Evolutionary conservation across 305 asterid genomes (phyloP).

Genomic region (Fraxinus platypoda): DNA sequence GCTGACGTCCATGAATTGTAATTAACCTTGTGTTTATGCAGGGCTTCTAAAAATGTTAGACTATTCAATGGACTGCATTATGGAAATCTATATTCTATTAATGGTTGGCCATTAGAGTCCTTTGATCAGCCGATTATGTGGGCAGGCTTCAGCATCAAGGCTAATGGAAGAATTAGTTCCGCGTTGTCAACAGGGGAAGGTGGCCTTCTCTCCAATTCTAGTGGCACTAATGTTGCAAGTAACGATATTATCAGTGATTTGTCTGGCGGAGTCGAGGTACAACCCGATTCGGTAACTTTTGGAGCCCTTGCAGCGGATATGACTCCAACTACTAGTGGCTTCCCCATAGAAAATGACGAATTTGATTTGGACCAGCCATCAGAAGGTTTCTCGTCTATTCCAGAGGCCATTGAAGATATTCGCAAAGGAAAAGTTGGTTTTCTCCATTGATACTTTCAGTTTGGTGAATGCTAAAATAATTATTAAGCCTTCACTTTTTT

Average conservation of each 20-base stretch:
- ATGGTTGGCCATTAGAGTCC: conserved; percentile 32
- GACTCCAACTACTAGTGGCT: conserved; percentile 52
- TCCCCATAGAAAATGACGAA: conserved; percentile 50
- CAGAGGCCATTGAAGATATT: conserved; percentile 82
- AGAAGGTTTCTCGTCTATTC: conserved; percentile 65
- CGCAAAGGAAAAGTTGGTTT: conserved; percentile 70
- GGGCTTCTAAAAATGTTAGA: conserved; percentile 39
- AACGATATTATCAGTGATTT: conserved; percentile 29
- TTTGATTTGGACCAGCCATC: conserved; percentile 70
- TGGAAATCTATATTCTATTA: conserved; percentile 34
- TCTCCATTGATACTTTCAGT: conserved; percentile 1
- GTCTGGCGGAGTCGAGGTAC: conserved; percentile 48
- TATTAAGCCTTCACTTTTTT: neutral
- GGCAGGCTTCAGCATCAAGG: conserved; percentile 35
- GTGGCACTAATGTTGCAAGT: conserved; percentile 26
- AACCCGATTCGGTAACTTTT: conserved; percentile 50
- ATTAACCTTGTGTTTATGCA: conserved; percentile 24
- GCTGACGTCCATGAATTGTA: neutral
- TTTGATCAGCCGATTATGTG: conserved; percentile 26
- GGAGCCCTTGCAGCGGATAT: conserved; percentile 64
- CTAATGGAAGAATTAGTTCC: conserved; percentile 33
- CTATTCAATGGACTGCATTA: conserved; percentile 49
- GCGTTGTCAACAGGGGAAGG: conserved; percentile 37
- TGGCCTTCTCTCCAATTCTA: conserved; percentile 29
- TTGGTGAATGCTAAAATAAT: neutral